phyloP scores from a whole-genome alignment of 306 rosid species.

The Cucurbita maxima region DNA sequence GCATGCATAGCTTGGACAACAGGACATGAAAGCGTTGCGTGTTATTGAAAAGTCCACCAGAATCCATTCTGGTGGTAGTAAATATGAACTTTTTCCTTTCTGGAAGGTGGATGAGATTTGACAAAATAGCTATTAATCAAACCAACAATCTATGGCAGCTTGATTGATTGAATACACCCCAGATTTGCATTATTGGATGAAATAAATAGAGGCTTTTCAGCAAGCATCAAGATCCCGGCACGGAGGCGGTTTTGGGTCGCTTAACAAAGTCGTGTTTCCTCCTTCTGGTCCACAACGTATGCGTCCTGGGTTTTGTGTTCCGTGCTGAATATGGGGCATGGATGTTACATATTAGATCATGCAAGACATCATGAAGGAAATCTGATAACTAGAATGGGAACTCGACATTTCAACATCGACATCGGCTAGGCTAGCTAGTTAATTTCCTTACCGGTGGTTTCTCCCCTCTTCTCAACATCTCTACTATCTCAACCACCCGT shows the following conservation, averaged over 20 bases:
- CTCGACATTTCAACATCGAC: not conserved
- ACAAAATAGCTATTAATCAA: constrained; percentile 17
- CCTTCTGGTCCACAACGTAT: constrained; percentile 89
- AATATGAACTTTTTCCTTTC: not conserved
- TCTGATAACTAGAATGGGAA: not conserved
- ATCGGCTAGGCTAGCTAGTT: not conserved
- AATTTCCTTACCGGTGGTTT: constrained; percentile 68
- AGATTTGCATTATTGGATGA: constrained; percentile 61
- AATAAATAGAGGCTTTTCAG: constrained; percentile 23
- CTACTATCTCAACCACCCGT: constrained; percentile 71
- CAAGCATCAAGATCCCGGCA: constrained; percentile 92
- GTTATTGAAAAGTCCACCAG: not conserved
- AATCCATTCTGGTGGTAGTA: not conserved
- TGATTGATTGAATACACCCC: constrained; percentile 17
- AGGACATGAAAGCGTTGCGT: not conserved
- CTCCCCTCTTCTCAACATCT: constrained; percentile 66
- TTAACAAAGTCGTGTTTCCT: constrained; percentile 68
- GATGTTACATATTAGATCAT: not conserved
- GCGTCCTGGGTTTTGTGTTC: constrained; percentile 75
- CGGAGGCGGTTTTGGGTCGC: constrained; percentile 77
- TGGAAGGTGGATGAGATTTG: constrained; percentile 12
- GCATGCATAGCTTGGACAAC: not conserved
- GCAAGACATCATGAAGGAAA: not conserved
- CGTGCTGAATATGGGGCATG: constrained; percentile 31
- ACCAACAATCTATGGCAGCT: constrained; percentile 27